Conservation (phyloP, 192 early-diverging fungal species). For the Anaeromyces robustus region DNA sequence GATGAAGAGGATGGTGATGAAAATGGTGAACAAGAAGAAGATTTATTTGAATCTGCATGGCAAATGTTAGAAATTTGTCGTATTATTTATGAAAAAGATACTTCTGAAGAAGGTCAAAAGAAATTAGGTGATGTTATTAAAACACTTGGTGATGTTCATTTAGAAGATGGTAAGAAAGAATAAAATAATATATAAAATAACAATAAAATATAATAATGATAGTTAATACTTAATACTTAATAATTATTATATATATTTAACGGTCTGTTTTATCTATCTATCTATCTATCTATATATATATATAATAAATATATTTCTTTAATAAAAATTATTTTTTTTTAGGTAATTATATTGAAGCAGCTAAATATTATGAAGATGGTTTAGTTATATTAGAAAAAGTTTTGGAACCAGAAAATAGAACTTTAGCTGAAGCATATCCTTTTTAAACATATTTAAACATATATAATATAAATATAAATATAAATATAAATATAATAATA, state of each 20-base stretch:
- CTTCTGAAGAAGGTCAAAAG: constrained; percentile 21
- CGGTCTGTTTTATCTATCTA: too few species aligned
- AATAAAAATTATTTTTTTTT: not conserved
- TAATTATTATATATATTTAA: too few species aligned
- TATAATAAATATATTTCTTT: not conserved
- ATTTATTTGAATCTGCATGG: constrained; percentile 55
- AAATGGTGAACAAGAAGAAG: constrained; percentile 23
- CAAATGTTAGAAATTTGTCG: constrained; percentile 72
- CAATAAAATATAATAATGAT: not conserved
- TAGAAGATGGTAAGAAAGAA: constrained; percentile 55
- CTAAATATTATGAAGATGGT: too few species aligned
- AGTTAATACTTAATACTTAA: too few species aligned
- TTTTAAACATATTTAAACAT: too few species aligned
- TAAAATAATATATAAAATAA: constrained; percentile 4
- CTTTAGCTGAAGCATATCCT: too few species aligned
- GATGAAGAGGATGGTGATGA: constrained; percentile 23
- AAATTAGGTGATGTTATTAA: constrained; percentile 53
- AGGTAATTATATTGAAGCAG: too few species aligned
- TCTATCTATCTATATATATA: too few species aligned
- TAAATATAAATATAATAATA: too few species aligned
- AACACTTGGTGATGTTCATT: constrained; percentile 67
- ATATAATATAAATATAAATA: too few species aligned
- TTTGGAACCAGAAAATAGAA: too few species aligned
- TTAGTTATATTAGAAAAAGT: too few species aligned
- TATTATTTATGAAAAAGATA: constrained; percentile 47